Conservation (phyloP, 164 flowering plant species). For the Malania oleifera region DNA sequence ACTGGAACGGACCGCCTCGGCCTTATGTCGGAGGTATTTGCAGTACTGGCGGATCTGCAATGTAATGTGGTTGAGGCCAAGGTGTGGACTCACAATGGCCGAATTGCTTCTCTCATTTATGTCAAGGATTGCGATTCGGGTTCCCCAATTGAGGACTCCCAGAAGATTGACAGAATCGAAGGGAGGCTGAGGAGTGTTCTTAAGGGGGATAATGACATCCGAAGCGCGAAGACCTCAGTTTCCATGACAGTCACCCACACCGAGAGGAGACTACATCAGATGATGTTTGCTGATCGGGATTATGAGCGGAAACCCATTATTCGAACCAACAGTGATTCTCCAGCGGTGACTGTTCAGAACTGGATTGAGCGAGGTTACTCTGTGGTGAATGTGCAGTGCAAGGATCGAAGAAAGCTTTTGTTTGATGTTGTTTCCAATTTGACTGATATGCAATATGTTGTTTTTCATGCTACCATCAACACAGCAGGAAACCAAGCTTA, state of each 20-base stretch:
- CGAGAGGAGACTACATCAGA: constrained; percentile 73
- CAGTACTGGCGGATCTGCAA: constrained; percentile 57
- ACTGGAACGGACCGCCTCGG: constrained; percentile 78
- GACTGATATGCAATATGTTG: constrained; percentile 71
- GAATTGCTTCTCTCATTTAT: constrained; percentile 62
- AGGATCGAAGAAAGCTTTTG: constrained; percentile 53
- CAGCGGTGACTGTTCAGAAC: constrained; percentile 49
- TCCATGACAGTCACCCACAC: constrained; percentile 60
- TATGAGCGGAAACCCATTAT: constrained; percentile 42
- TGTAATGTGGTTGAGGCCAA: constrained; percentile 75
- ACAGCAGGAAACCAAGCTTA: constrained; percentile 40
- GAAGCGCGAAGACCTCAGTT: constrained; percentile 58
- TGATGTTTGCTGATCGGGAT: constrained; percentile 86
- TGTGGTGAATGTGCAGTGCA: constrained; percentile 55
- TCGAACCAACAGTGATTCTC: constrained; percentile 17
- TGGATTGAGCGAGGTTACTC: constrained; percentile 60
- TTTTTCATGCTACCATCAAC: constrained; percentile 57
- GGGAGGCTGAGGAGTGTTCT: constrained; percentile 56
- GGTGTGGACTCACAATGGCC: constrained; percentile 81
- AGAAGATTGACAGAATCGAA: constrained; percentile 44
- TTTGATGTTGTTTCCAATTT: constrained; percentile 68
- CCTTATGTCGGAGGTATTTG: constrained; percentile 71
- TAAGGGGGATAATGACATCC: constrained; percentile 59
- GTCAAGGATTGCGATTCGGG: constrained; percentile 60
- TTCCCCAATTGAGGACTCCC: constrained; percentile 52